A percentile compares a stretch with the other conserved stretches of the same genome.
These are phyloP conservation scores for Sphagnurus paluster DNA, from an alignment of 1,284 basidiomycete genomes.

Conservation along the genomic window DNA sequence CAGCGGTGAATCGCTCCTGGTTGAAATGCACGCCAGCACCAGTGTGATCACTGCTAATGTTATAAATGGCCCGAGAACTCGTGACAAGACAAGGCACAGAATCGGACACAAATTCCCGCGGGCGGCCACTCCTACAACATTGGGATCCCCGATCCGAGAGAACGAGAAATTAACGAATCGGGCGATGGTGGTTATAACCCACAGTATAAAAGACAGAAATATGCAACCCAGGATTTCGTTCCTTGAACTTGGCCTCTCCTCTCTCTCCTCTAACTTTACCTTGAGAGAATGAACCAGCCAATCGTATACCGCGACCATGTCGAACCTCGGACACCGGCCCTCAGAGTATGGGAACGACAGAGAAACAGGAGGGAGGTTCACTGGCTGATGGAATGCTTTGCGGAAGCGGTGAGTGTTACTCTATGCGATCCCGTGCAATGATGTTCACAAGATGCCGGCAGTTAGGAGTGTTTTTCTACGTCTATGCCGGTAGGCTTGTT, in stretches of 20 bases:
- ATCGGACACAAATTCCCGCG: too few species aligned
- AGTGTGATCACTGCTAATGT: too few species aligned
- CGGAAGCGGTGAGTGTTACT: conserved; percentile 52
- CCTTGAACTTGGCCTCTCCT: background rate
- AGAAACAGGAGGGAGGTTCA: conserved; percentile 47
- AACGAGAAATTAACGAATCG: too few species aligned
- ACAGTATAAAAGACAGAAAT: background rate
- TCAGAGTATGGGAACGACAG: conserved; percentile 53
- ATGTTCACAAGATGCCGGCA: conserved; percentile 16
- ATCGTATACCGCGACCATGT: conserved; percentile 44
- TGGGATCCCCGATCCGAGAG: too few species aligned
- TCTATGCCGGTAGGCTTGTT: conserved; percentile 51
- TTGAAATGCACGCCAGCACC: too few species aligned
- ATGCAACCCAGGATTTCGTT: background rate
- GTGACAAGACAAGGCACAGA: too few species aligned
- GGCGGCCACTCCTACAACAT: too few species aligned
- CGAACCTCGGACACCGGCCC: conserved; percentile 36
- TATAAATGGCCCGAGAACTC: too few species aligned
- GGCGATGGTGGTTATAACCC: too few species aligned
- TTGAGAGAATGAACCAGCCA: conserved; percentile 19
- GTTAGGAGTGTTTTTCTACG: conserved; percentile 39
- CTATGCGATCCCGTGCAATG: too few species aligned
- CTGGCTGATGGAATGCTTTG: conserved; percentile 57
- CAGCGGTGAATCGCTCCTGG: too few species aligned
- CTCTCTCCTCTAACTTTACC: background rate